phyloP scores from a whole-genome alignment of 2,329 filamentous ascomycete species.

The Alternaria infectoria region DNA sequence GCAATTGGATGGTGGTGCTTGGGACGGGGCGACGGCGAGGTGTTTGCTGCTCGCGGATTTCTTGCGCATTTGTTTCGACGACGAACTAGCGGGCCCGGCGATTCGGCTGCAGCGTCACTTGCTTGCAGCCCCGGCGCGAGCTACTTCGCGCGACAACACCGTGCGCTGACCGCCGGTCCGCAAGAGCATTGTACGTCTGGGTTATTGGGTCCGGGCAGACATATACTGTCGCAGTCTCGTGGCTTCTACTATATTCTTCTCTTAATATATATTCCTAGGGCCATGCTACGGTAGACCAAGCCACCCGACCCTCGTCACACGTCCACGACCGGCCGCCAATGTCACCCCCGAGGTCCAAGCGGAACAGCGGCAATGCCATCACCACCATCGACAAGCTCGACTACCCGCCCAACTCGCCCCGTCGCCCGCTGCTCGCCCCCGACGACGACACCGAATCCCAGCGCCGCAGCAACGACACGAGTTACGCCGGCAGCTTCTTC shows the following conservation, averaged over 20 bases:
- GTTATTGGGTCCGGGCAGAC: background rate
- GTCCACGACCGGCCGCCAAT: slow-evolving; percentile 27
- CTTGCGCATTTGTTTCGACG: slow-evolving; percentile 18
- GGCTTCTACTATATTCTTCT: background rate
- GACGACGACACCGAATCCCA: slow-evolving; percentile 43
- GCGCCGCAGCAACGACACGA: slow-evolving; percentile 50
- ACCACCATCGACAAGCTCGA: slow-evolving; percentile 58
- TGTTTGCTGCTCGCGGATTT: slow-evolving; percentile 13
- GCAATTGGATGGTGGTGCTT: slow-evolving; percentile 12
- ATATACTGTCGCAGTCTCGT: background rate
- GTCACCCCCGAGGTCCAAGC: slow-evolving; percentile 42
- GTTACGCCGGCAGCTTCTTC: slow-evolving; percentile 62
- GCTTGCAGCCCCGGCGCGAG: slow-evolving; percentile 20
- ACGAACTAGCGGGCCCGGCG: slow-evolving; percentile 19
- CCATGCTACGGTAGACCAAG: slow-evolving; percentile 15
- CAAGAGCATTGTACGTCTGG: background rate
- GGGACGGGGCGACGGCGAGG: slow-evolving; percentile 5
- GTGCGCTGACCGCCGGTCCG: slow-evolving; percentile 26
- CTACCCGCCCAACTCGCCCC: slow-evolving; percentile 50
- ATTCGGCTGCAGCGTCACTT: slow-evolving; percentile 25
- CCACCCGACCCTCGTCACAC: slow-evolving; percentile 26
- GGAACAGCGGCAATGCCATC: slow-evolving; percentile 36
- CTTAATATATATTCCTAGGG: background rate
- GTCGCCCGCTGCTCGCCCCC: slow-evolving; percentile 50
- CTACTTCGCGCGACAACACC: slow-evolving; percentile 30